These are phyloP conservation scores for Eutrema yunnanense DNA, from an alignment of 345 rosid species.

Conservation along the genomic window DNA sequence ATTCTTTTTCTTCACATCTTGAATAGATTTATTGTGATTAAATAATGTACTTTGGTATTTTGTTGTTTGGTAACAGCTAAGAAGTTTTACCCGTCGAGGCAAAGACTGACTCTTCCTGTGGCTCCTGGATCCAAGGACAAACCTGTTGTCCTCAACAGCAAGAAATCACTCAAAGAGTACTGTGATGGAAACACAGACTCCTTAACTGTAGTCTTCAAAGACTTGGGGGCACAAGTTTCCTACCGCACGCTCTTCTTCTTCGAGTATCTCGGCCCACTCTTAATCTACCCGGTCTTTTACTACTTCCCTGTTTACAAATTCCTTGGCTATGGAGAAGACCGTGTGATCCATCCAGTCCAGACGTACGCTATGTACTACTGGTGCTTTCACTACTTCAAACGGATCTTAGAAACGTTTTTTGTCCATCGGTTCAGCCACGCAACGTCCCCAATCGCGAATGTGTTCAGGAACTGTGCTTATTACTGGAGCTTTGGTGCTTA, in stretches of 20 bases:
- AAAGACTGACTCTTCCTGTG: constrained; percentile 85
- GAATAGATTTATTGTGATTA: not conserved
- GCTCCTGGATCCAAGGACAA: constrained; percentile 70
- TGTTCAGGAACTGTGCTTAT: constrained; percentile 90
- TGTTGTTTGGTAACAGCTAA: constrained; percentile 47
- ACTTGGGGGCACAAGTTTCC: constrained; percentile 92
- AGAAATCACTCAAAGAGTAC: constrained; percentile 70
- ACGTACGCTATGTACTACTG: constrained; percentile 90
- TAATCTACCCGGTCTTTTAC: constrained; percentile 85
- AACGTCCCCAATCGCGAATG: constrained; percentile 85
- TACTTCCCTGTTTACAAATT: constrained; percentile 70
- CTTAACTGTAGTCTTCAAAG: constrained; percentile 79
- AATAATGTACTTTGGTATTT: constrained; percentile 3
- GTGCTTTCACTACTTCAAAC: constrained; percentile 95
- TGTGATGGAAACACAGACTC: constrained; percentile 48
- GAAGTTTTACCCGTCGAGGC: constrained; percentile 91
- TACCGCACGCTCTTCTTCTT: constrained; percentile 94
- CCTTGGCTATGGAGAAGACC: constrained; percentile 65
- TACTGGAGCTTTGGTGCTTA: constrained; percentile 88
- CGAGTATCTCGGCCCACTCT: constrained; percentile 86
- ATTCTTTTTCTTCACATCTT: not conserved
- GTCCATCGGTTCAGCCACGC: constrained; percentile 93
- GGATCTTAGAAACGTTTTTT: constrained; percentile 93
- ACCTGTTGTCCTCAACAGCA: constrained; percentile 57
- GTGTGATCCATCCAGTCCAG: constrained; percentile 73